Evolutionary conservation across 2,329 filamentous ascomycete species (phyloP).

Genomic region (Didymosphaeria variabile): DNA sequence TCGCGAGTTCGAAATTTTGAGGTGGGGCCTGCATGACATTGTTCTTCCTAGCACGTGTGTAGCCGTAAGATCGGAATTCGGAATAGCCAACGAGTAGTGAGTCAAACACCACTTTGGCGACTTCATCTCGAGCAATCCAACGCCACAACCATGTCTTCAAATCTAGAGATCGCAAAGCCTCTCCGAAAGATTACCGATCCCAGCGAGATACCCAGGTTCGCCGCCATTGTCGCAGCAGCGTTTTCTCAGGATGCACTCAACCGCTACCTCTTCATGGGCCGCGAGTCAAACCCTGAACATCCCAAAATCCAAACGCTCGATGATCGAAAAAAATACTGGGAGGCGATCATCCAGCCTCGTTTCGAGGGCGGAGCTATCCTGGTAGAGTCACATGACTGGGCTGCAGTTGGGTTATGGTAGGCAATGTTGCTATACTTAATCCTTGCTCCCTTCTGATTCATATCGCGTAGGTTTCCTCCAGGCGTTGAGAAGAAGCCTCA

Average conservation of each 20-base stretch:
- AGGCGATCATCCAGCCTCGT: conserved; percentile 8
- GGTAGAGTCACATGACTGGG: conserved; percentile 13
- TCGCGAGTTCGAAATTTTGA: not conserved
- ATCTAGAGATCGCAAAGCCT: not conserved
- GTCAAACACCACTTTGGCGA: not conserved
- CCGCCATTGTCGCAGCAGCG: conserved; percentile 1
- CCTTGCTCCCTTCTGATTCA: not conserved
- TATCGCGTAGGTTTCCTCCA: conserved; percentile 8
- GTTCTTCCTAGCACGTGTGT: not conserved
- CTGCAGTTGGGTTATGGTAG: conserved; percentile 11
- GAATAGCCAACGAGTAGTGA: not conserved
- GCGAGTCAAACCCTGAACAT: conserved; percentile 11
- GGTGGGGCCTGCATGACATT: not conserved
- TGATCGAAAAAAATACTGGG: conserved; percentile 8
- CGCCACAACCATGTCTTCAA: not conserved
- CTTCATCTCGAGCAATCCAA: not conserved
- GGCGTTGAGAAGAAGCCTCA: conserved; percentile 11
- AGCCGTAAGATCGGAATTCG: not conserved
- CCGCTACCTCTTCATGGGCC: conserved; percentile 13
- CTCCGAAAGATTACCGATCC: conserved; percentile 9
- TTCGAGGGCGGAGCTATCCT: conserved; percentile 9
- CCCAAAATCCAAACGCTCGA: conserved; percentile 11
- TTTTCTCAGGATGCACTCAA: conserved; percentile 13
- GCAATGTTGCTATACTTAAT: not conserved
- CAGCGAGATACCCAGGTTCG: conserved; percentile 3